Evolutionary conservation across 2,329 filamentous ascomycete genomes (phyloP).

Genomic region (Trichoderma oligosporum): DNA sequence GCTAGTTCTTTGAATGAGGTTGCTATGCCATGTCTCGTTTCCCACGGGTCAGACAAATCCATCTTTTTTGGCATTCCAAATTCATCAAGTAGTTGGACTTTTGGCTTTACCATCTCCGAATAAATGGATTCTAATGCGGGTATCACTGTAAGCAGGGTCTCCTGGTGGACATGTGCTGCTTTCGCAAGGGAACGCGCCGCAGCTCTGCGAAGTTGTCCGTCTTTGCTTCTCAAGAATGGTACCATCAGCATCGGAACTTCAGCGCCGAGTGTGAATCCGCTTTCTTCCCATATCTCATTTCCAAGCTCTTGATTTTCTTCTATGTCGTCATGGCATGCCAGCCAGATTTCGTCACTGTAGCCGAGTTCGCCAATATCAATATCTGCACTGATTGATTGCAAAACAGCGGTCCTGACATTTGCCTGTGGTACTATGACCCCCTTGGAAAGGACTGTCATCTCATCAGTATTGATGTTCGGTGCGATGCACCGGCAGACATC

Average conservation of each 20-base stretch:
- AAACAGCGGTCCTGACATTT: slow-evolving; percentile 74
- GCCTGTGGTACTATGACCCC: slow-evolving; percentile 76
- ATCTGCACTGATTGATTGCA: slow-evolving; percentile 87
- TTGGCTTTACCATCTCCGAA: slow-evolving; percentile 73
- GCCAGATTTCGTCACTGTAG: slow-evolving; percentile 88
- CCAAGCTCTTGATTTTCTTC: slow-evolving; percentile 82
- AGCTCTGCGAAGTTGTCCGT: slow-evolving; percentile 77
- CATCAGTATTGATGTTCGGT: slow-evolving; percentile 68
- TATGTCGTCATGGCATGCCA: slow-evolving; percentile 86
- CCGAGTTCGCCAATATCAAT: slow-evolving; percentile 84
- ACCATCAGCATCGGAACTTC: slow-evolving; percentile 65
- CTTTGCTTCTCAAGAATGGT: slow-evolving; percentile 74
- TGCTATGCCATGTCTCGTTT: slow-evolving; percentile 83
- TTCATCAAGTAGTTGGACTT: slow-evolving; percentile 78
- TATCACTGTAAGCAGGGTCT: slow-evolving; percentile 60
- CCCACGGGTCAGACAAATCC: slow-evolving; percentile 86
- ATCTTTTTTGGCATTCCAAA: slow-evolving; percentile 93
- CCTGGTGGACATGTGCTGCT: slow-evolving; percentile 58
- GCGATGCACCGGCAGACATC: slow-evolving; percentile 83
- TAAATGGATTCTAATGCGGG: slow-evolving; percentile 67
- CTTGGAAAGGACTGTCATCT: slow-evolving; percentile 71
- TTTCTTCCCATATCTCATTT: slow-evolving; percentile 91
- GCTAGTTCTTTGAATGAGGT: slow-evolving; percentile 82
- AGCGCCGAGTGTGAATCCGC: slow-evolving; percentile 66
- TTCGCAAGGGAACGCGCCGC: slow-evolving; percentile 79